These are phyloP conservation scores for Misopates orontium DNA, from an alignment of 257 asterid species.

Conservation along the genomic window DNA sequence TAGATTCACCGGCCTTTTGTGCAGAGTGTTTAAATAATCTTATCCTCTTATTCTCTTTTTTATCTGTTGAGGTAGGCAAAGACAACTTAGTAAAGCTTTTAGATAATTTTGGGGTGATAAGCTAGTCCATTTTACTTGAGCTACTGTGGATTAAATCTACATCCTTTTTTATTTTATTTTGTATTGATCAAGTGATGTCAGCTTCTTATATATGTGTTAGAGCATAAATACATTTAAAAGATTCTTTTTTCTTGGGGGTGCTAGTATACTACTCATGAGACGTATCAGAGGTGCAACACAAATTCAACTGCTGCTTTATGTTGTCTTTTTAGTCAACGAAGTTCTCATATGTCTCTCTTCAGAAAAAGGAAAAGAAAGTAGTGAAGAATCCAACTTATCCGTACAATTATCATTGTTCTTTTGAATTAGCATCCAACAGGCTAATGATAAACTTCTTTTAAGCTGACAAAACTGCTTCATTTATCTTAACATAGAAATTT, in stretches of 20 bases:
- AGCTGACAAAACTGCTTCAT: too few relatives aligned
- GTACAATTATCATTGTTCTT: slow-evolving; percentile 14
- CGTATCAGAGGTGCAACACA: not conserved
- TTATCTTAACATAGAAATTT: too few relatives aligned
- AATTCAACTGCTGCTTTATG: not conserved
- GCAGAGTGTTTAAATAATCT: slow-evolving; percentile 1
- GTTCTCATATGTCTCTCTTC: not conserved
- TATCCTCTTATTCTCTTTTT: slow-evolving; percentile 5
- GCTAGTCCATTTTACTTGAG: not conserved
- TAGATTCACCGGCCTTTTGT: slow-evolving; percentile 14
- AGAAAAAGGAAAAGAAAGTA: too few relatives aligned
- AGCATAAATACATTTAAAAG: not conserved
- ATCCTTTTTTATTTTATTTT: not conserved
- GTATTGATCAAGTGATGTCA: slow-evolving; percentile 6
- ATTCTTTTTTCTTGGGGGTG: not conserved
- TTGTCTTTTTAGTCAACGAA: not conserved
- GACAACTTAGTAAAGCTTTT: not conserved
- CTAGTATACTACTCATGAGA: not conserved
- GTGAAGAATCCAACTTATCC: not conserved
- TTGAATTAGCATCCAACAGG: not conserved
- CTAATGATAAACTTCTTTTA: not conserved
- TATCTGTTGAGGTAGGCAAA: not conserved
- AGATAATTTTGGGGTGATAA: slow-evolving; percentile 11
- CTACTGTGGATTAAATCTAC: not conserved
- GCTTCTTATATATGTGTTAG: slow-evolving; percentile 2